Base-by-base conservation (phyloP, 768 basidiomycete genomes). In the Cytidiella melzeri region DNA sequence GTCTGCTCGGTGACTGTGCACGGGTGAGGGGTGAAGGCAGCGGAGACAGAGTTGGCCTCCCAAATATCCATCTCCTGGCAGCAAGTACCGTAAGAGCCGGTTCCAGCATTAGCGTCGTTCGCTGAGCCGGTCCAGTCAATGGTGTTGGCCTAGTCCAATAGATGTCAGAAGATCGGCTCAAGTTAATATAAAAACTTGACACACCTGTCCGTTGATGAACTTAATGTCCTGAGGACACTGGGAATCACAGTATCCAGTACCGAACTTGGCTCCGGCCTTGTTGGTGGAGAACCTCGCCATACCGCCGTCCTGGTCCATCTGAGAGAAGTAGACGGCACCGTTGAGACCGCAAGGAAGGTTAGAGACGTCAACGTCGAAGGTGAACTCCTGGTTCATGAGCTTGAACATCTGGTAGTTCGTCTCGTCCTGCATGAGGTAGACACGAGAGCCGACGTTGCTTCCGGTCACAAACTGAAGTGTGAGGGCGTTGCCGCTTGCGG, bases 41-140 rank as follows among this genome's bases (percentile, higher is more conserved):
- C 63, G n/a, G 77, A 64, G 53, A 69, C 65, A 52, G 63, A 66
- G 68, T 78, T 79, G 55, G 76, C 75, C 57, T 78, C 76, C 77
- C 76, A 78, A 26, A 79, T 67, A 61, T 79, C 77, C 76, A 79
- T 78, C 66, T 78, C 77, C 50, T 62, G 68, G 62, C 77, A 79
- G 69, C 77, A 79, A 13, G 76, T 63, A 55, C 77, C 77, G 56
- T 59, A 67, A 25, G 58, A 24, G 34, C 77, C 76, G 9, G 61
- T 62, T 20, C 76, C 76, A 9, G 75, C 61, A 62, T 77, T 78
- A 51, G 67, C 53, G n/a, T n/a, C n/a, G n/a, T n/a, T n/a, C 47
- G 65, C 28, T 12, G 64, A 61, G 11, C 57, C 47, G 9, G 57
- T 60, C 76, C 77, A 77, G 50, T 67, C 70, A 18, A 53, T 57